These are phyloP conservation scores for Populus davidiana DNA, from an alignment of 345 rosid species.

Conservation along the genomic window DNA sequence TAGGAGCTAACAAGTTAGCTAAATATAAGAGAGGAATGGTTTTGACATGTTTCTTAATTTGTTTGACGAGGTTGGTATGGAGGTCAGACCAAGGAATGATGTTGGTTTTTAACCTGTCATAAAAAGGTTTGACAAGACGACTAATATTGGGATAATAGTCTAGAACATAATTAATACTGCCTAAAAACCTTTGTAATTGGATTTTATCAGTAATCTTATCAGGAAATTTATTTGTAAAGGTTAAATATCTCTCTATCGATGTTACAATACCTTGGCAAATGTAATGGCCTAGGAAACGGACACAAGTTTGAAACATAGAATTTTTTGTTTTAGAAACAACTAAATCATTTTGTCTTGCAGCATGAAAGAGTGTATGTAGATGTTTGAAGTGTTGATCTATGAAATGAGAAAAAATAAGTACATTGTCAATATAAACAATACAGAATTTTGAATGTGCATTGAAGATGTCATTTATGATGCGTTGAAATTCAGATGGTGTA, in stretches of 20 bases:
- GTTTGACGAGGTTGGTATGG: no score
- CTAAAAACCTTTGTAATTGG: no score
- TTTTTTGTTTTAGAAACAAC: no score
- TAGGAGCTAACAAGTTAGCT: background rate
- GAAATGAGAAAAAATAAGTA: no score
- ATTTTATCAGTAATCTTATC: background rate
- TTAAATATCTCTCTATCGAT: fast-evolving
- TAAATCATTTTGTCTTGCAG: background rate
- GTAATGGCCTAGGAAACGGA: background rate
- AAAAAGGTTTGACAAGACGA: background rate
- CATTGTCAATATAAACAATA: no score
- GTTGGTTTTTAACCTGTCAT: background rate
- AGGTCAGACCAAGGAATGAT: fast-evolving
- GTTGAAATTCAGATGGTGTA: no score
- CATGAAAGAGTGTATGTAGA: no score
- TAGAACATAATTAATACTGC: no score
- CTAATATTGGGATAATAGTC: background rate
- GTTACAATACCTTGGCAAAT: background rate
- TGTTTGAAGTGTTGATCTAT: no score
- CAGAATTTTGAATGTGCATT: no score
- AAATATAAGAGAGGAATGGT: background rate
- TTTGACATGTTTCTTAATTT: fast-evolving
- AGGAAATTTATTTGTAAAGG: no score
- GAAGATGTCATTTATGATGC: no score
- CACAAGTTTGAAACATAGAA: background rate